Conservation (phyloP, 1,284 basidiomycete genomes). For the Rhodotorula sp. region DNA sequence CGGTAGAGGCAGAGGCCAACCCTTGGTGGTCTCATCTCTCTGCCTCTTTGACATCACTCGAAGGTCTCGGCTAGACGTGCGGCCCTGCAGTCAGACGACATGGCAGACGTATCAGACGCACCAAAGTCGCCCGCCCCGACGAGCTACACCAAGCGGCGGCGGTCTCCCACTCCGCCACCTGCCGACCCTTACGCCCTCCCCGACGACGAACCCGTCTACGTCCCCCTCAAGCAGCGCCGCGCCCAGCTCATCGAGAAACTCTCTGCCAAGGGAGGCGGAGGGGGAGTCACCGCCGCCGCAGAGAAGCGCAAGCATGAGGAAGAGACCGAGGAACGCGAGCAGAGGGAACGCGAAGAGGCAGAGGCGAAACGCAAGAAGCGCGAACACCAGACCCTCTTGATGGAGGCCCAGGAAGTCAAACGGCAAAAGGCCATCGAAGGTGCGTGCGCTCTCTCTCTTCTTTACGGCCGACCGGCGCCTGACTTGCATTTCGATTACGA, state of each 20-base stretch:
- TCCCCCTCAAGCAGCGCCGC: conserved; percentile 82
- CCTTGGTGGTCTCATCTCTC: background rate
- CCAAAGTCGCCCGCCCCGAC: background rate
- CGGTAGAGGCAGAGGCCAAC: too few relatives aligned
- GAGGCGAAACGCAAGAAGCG: conserved; percentile 70
- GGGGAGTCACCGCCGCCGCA: conserved; percentile 23
- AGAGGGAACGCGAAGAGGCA: conserved; percentile 57
- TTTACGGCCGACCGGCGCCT: too few relatives aligned
- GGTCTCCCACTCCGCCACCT: conserved; percentile 23
- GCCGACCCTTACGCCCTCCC: conserved; percentile 22
- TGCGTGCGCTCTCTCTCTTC: conserved; percentile 48
- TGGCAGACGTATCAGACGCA: background rate
- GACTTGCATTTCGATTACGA: too few relatives aligned
- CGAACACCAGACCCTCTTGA: conserved; percentile 71
- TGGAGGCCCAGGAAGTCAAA: conserved; percentile 92
- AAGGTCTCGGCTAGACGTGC: too few relatives aligned
- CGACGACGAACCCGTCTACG: conserved; percentile 56
- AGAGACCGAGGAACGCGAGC: conserved; percentile 52
- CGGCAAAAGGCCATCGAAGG: conserved; percentile 74
- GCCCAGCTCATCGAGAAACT: conserved; percentile 76
- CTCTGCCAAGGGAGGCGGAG: conserved; percentile 51
- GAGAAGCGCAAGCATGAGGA: conserved; percentile 60
- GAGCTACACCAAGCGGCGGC: conserved; percentile 23
- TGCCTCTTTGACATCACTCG: background rate
- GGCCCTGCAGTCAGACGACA: background rate